Conservation (phyloP, 345 rosid species). For the Populus davidiana region DNA sequence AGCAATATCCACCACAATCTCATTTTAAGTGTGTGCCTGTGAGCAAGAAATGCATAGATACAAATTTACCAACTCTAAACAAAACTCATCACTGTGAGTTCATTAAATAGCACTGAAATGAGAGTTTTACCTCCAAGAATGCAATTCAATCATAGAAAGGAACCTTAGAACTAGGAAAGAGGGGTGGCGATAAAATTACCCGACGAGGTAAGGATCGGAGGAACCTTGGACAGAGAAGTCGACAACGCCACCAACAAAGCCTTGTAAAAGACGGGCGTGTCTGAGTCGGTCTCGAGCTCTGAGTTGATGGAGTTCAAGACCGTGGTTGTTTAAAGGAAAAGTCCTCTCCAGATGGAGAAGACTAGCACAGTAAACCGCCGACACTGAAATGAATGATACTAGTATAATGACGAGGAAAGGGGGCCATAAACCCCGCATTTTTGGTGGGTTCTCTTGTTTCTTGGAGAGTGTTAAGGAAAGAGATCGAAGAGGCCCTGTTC, state of each 20-base stretch:
- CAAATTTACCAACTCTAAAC: neutral
- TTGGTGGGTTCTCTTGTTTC: neutral
- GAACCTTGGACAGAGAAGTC: conserved; percentile 72
- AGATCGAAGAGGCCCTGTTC: conserved; percentile 9
- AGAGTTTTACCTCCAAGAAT: neutral
- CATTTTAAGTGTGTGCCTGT: neutral
- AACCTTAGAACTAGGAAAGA: neutral
- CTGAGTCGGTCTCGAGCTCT: conserved; percentile 66
- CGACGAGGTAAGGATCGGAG: conserved; percentile 78
- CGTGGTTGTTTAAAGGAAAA: conserved; percentile 51
- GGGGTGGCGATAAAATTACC: conserved; percentile 40
- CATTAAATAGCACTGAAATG: neutral
- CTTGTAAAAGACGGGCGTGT: conserved; percentile 67
- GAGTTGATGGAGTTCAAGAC: conserved; percentile 47
- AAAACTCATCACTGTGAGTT: neutral
- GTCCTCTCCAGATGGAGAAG: conserved; percentile 64
- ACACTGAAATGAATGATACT: conserved; percentile 16
- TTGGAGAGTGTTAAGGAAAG: conserved; percentile 4
- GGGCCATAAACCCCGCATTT: conserved; percentile 31
- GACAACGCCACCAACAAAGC: conserved; percentile 52
- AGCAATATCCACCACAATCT: neutral
- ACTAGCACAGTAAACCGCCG: conserved; percentile 34
- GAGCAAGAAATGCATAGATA: neutral
- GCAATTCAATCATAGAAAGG: neutral
- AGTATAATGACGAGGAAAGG: conserved; percentile 21